Base-by-base conservation (phyloP, 306 rosid genomes). In the Malus sieversii region DNA sequence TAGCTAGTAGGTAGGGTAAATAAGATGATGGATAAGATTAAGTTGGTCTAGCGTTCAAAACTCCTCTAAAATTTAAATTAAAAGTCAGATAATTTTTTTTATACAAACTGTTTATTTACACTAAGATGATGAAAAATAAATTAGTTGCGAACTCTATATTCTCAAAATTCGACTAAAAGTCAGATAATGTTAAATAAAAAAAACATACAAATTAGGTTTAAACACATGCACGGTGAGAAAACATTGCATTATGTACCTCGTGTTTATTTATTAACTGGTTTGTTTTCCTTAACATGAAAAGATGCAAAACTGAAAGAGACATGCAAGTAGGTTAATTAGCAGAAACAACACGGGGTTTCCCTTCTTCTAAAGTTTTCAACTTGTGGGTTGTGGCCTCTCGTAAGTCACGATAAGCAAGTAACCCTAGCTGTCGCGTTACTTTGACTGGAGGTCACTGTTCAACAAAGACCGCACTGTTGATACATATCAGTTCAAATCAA, bases 251-350 rank as follows among this genome's bases (percentile, higher is more conserved):
- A 1, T 13, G 18, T 48, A 48, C 2, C 68, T 64, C 68, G 45
- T 64, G 68, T 25, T 61, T 25, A 27, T 61, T 61, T 27, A 61
- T 61, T 25, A 61, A 61, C 66, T 61, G 29, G 68, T 32, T 62
- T 25, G 0, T 27, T 29, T 14, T 14, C 40, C 18, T 25, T 3
- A 15, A 62, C 38, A 62, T 61, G 66, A 33, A 61, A 60, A 61
- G 19, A 6, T 25, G 2, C 10, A 14, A 27, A 33, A 66, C 25
- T 71, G 52, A 46, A 81, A 80, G 82, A 79, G 82, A 81, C 79
- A 80, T 51, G 46, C 62, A n/a, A 65, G 44, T 64, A 2, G 10
- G 35, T 32, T 1, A 64, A 32, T 68, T 80, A 45, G 63, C 62
- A 35, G 66, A 70, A 46, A 68, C 66, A 25, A 4, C 8, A 32